Evolutionary conservation across 306 rosid genomes (phyloP).

Genomic region (Lablab purpureus): DNA sequence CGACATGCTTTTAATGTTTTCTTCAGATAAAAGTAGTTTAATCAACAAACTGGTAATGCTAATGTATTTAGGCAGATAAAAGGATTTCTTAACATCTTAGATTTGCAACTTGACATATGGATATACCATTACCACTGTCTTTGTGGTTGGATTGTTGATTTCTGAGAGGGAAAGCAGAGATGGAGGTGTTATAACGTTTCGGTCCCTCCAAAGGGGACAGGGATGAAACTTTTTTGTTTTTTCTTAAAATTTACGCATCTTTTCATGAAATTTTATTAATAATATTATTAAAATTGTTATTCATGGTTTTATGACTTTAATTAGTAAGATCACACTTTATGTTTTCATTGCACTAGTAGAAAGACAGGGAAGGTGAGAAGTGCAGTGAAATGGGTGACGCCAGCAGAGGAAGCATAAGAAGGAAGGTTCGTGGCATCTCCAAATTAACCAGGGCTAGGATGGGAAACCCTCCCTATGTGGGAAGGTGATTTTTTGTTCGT

Average conservation of each 20-base stretch:
- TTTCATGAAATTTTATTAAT: neutral
- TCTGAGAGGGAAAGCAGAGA: constrained; percentile 5
- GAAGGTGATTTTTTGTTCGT: too few relatives aligned
- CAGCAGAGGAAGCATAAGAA: constrained; percentile 16
- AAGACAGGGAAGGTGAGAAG: neutral
- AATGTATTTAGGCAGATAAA: neutral
- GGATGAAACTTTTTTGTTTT: constrained; percentile 16
- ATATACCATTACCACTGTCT: too few relatives aligned
- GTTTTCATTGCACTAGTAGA: too few relatives aligned
- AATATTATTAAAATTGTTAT: neutral
- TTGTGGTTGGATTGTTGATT: neutral
- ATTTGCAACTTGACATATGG: neutral
- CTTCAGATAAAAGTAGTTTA: neutral
- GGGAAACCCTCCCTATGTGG: too few relatives aligned
- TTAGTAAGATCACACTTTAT: neutral
- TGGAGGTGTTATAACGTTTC: neutral
- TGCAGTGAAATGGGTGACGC: constrained; percentile 22
- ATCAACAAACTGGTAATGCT: neutral
- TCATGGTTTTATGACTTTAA: neutral
- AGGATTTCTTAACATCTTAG: neutral
- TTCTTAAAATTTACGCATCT: constrained; percentile 23
- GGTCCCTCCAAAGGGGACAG: constrained; percentile 42
- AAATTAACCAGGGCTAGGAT: neutral
- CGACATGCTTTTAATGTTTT: neutral
- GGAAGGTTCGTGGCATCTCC: constrained; percentile 41